phyloP scores from a whole-genome alignment of 768 basidiomycete species.

The Vararia minispora region DNA sequence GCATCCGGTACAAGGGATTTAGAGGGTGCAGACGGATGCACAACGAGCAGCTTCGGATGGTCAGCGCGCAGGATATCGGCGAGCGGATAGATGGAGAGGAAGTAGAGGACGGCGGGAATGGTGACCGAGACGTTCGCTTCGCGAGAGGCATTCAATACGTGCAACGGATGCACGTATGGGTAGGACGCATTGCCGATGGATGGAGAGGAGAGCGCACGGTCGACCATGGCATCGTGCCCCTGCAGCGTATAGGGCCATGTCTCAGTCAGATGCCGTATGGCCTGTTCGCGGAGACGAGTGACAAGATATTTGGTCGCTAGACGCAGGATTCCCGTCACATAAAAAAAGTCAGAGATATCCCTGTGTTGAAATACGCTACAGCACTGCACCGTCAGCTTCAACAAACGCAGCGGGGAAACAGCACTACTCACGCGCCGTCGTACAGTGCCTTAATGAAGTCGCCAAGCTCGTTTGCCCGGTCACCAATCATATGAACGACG shows the following conservation, averaged over 20 bases:
- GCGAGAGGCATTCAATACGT: slow-evolving; percentile 43
- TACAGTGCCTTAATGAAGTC: slow-evolving; percentile 43
- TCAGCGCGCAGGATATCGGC: slow-evolving; percentile 35
- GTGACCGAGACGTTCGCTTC: slow-evolving; percentile 36
- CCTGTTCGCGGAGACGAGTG: slow-evolving; percentile 36
- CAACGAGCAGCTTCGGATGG: slow-evolving; percentile 39
- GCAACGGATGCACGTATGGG: slow-evolving; percentile 48
- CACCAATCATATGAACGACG: slow-evolving; percentile 42
- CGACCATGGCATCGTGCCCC: slow-evolving; percentile 47
- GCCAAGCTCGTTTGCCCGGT: slow-evolving; percentile 36
- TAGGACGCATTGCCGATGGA: slow-evolving; percentile 34
- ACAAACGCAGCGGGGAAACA: slow-evolving; percentile 2
- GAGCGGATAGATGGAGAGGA: slow-evolving; percentile 46
- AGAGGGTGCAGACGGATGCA: slow-evolving; percentile 40
- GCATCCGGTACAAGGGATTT: slow-evolving; percentile 30
- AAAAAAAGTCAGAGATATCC: slow-evolving; percentile 40
- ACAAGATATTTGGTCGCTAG: slow-evolving; percentile 53
- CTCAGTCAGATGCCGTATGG: slow-evolving; percentile 34
- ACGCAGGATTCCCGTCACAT: slow-evolving; percentile 45
- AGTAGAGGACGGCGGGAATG: slow-evolving; percentile 42
- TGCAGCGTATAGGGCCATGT: slow-evolving; percentile 44
- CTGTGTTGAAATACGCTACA: slow-evolving; percentile 29
- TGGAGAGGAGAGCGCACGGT: slow-evolving; percentile 32
- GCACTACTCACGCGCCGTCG: slow-evolving; percentile 38
- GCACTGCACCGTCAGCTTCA: neutral